Base-by-base conservation (phyloP, 169 alveolate species). In the Cryptosporidium muris region DNA sequence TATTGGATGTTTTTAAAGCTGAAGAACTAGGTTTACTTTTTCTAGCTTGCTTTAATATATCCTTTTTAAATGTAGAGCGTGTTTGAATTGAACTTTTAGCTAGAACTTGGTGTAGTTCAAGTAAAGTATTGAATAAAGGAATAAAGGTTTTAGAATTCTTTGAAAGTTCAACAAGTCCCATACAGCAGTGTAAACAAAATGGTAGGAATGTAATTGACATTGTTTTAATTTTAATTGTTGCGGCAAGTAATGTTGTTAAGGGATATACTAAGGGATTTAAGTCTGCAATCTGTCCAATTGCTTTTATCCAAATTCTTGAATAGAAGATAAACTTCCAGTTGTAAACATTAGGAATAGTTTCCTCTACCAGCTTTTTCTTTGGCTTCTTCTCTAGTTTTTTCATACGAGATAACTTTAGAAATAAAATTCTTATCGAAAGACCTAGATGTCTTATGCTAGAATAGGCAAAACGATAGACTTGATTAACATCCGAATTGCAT, bases 201-300 rank as follows among this genome's bases (percentile, higher is more conserved):
- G 85, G 85, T 4, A 74, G 68, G 43, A 74, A 38, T 58, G 58
- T 7, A 9, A 74, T 42, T 9, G 85, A 74, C 9, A 14, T 74
- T 45, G 60, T 38, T 8, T 74, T 74, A 48, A 74, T 42, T 14
- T 54, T 74, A 25, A 45, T 47, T 42, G 43, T 40, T 9, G 85
- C 54, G 43, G 49, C 40, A 16, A 74, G 42, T 16, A 58, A 58
- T 25, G 67, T 62, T n/a, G 51, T 51, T 43, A 54, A 51, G 12
- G 85, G 85, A 74, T 74, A 74, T 74, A 58, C 74, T 42, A 74
- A 54, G 4, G 67, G 85, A n/a, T 42, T 45, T 47, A 74, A 64
- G 48, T 74, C n/a, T n/a, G 54, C 11, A 43, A 74, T 74, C 6
- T 43, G 11, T 1, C 63, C 45, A 56, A 74, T 40, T 9, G 85